Conservation (phyloP, 164 flowering plant genomes). For the Umbellularia californica region DNA sequence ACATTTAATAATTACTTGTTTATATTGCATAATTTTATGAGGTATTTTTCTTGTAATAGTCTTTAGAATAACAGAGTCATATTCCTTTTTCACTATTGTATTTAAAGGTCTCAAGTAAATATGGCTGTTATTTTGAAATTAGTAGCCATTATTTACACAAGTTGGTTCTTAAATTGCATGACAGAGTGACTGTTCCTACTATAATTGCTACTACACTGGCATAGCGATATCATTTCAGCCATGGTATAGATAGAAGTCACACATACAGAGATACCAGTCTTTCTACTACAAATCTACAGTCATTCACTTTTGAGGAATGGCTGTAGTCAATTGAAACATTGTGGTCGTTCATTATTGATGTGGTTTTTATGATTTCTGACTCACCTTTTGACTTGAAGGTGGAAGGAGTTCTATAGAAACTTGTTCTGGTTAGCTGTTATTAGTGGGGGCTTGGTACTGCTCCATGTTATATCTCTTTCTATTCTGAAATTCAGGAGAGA, state of each 20-base stretch:
- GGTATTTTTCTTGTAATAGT: too few relatives aligned
- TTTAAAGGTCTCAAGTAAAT: too few relatives aligned
- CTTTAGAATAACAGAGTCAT: too few relatives aligned
- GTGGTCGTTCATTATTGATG: neutral
- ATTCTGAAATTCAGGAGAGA: slow-evolving; percentile 39
- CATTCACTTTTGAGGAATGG: neutral
- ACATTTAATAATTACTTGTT: too few relatives aligned
- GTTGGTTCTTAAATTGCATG: neutral
- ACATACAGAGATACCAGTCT: neutral
- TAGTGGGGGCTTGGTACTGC: slow-evolving; percentile 57
- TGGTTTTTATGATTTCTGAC: neutral
- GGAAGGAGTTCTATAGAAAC: slow-evolving; percentile 66
- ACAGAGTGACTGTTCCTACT: neutral
- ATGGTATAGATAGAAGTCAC: neutral
- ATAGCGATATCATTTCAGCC: neutral
- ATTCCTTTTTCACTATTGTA: too few relatives aligned
- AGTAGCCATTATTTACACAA: neutral
- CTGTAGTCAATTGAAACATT: neutral
- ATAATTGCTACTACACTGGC: neutral
- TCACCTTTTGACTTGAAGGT: slow-evolving; percentile 36
- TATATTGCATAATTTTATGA: too few relatives aligned
- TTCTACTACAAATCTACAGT: neutral
- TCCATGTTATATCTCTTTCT: slow-evolving; percentile 49
- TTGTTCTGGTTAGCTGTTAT: slow-evolving; percentile 91
- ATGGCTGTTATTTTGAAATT: too few relatives aligned